A percentile compares a stretch with the other conserved stretches of the same genome.
Evolutionary conservation across 371 early-diverging fungal species (phyloP).

Genomic region (Mucor plumbeus): DNA sequence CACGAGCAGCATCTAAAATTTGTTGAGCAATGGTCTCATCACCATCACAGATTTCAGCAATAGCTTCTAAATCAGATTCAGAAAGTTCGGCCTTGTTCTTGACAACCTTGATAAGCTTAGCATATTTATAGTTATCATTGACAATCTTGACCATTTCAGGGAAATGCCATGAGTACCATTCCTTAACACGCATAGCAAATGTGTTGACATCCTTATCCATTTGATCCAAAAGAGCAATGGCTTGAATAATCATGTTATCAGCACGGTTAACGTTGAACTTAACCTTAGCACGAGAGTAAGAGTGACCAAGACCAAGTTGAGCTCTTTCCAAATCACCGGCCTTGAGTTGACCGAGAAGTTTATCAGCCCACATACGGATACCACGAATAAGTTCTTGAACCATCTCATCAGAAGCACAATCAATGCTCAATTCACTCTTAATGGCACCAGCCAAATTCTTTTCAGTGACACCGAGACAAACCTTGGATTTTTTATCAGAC

Average conservation of each 20-base stretch:
- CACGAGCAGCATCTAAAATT: slow-evolving; percentile 91
- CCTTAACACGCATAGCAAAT: slow-evolving; percentile 88
- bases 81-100: slow-evolving; percentile 88
- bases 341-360: slow-evolving; percentile 88
- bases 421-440: slow-evolving; percentile 78
- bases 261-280: slow-evolving; percentile 96
- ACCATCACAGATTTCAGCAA: slow-evolving; percentile 78
- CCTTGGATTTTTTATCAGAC: slow-evolving; percentile 71
- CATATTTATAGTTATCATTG: slow-evolving; percentile 90
- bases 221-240: slow-evolving; percentile 89
- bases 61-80: slow-evolving; percentile 73
- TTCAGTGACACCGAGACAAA: slow-evolving; percentile 92
- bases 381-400: slow-evolving; percentile 93
- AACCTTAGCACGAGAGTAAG: slow-evolving; percentile 97
- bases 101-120: slow-evolving; percentile 86
- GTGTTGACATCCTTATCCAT: slow-evolving; percentile 96
- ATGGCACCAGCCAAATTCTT: slow-evolving; percentile 91
- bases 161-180: slow-evolving; percentile 99
- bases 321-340: slow-evolving; percentile 91
- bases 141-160: slow-evolving; percentile 97
- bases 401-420: slow-evolving; percentile 81
- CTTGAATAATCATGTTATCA: slow-evolving; percentile 95
- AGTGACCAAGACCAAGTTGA: slow-evolving; percentile 97
- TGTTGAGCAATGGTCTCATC: slow-evolving; percentile 73
- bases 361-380: slow-evolving; percentile 88